Evolutionary conservation across 1,284 basidiomycete species (phyloP), one percentile per base, ranked within the genome.

Genomic region (Coniferiporia sulphurascens): DNA sequence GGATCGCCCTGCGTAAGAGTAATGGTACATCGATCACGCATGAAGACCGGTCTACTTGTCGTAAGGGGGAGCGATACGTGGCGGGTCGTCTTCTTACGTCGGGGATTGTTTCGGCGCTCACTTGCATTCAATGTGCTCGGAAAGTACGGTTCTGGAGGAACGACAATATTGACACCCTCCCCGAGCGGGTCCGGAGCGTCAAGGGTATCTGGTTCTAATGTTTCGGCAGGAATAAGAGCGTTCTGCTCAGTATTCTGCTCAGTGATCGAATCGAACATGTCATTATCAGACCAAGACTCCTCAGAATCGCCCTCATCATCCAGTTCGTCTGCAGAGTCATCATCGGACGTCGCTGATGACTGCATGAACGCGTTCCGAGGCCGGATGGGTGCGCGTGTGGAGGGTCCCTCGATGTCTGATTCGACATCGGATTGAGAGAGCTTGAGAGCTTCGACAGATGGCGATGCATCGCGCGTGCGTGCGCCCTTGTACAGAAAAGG

Each of bases 21-120:
- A 66, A 98, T 91, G 4, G 93, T 96, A 72, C 95, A 98, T 19
- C 96, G 79, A 70, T 99, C 95, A 57, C 93, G 82, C 67, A 94
- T 89, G 74, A 95, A 98, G 27, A 85, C 69, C 0, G 96, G 94
- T 10, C 94, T 81, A 4, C 84, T 84, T 0, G 88, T 91, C 48
- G 77, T 69, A 19, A 90, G 74, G 0, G 81, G 79, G 36, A 92
- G 73, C 4, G 81, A 76, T 50, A 89, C 88, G 59, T 83, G 81
- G 36, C 76, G 74, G 58, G 76, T 78, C 21, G 80, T 78, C 48
- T 82, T 82, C 69, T 84, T 89, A 54, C 85, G 76, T 58, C 85
- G 77, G 22, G 81, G 77, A 7, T 76, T 78, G 56, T 80, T 81
- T 46, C 81, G 76, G 54, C 62, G 58, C 52, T 65, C 70, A 12